Base-by-base conservation (phyloP, 2,329 filamentous ascomycete genomes). In the Grosmannia clavigera region DNA sequence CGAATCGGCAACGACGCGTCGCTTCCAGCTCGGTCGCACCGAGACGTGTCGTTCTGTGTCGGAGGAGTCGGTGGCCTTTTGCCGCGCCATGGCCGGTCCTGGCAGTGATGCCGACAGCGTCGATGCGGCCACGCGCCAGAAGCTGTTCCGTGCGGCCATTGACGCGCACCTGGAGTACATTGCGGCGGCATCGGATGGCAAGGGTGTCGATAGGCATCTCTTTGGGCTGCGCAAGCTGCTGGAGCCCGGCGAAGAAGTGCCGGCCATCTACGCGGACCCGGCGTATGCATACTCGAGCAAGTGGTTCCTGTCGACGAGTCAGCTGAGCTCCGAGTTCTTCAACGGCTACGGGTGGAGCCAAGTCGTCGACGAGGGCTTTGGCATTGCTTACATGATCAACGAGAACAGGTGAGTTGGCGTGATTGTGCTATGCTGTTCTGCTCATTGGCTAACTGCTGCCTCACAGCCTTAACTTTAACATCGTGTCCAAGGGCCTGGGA, bases 361-460 rank as follows among this genome's bases (percentile, higher is more conserved):
- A 78, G 94, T 99, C 58, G 88, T 97, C 60, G 92, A 97, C 69
- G 89, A 87, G 62, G 94, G 94, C 35, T 99, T 94, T 75, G 94
- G 94, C 65, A 95, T 99, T 70, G 94, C 94, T 48, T 99, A 99
- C 73, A 99, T 99, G 94, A 97, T 99, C 73, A 99, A 99, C 72
- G 92, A 97, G 80, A 95, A 96, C 74, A 92, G 84, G 87, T 90
- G 71, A 73, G 78, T 69, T 7, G 31, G 31, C n/a, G 10, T 52
- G 38, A 43, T 50, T 14, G 25, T 51, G 29, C 46, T 25, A 25
- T n/a, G 31, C 48, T 22, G 12, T 35, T 52, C 4, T 31, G 9
- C 7, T 29, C 31, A 35, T 3, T 29, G 60, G 29, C 31, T 55
- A 25, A 55, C 59, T 58, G 22, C 22, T 22, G 22, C 22, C 22